These are phyloP conservation scores for Cucurbitaria berberidis DNA, from an alignment of 2,329 filamentous ascomycete genomes.

Conservation along the genomic window DNA sequence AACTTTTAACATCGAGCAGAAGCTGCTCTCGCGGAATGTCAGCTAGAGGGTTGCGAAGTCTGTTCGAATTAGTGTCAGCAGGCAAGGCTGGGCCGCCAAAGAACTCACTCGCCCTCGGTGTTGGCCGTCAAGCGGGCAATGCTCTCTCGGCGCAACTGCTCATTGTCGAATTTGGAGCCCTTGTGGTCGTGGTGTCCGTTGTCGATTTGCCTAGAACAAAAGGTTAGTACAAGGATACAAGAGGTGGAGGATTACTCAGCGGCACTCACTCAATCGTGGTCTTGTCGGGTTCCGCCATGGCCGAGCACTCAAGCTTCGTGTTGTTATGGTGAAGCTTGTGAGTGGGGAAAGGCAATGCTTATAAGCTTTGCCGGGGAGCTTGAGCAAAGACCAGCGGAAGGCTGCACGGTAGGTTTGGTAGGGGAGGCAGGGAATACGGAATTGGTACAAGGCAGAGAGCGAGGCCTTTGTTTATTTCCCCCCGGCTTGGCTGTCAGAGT, in stretches of 20 bases:
- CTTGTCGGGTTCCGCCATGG: constrained; percentile 21
- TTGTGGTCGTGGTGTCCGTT: constrained; percentile 25
- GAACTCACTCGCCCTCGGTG: constrained; percentile 41
- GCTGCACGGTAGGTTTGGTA: constrained; percentile 2
- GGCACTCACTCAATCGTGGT: constrained; percentile 23
- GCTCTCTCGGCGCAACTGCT: constrained; percentile 31
- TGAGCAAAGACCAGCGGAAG: constrained; percentile 9
- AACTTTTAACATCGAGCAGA: constrained; percentile 63
- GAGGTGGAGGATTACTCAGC: neutral
- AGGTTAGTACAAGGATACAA: constrained; percentile 6
- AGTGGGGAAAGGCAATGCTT: constrained; percentile 3
- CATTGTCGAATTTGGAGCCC: constrained; percentile 30
- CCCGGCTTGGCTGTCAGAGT: constrained; percentile 3
- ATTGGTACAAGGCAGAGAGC: constrained; percentile 9
- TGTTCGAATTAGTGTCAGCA: constrained; percentile 30
- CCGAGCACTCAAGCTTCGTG: neutral
- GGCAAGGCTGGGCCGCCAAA: neutral
- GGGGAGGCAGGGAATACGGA: constrained; percentile 4
- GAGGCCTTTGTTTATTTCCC: neutral
- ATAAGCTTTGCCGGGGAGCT: constrained; percentile 11
- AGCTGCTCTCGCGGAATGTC: constrained; percentile 61
- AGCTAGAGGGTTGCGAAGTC: constrained; percentile 63
- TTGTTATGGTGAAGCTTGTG: neutral
- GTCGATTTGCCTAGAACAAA: constrained; percentile 18
- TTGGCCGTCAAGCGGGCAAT: constrained; percentile 37